Base-by-base conservation (phyloP, 169 alveolate species). In the Eimeria sp. region DNA sequence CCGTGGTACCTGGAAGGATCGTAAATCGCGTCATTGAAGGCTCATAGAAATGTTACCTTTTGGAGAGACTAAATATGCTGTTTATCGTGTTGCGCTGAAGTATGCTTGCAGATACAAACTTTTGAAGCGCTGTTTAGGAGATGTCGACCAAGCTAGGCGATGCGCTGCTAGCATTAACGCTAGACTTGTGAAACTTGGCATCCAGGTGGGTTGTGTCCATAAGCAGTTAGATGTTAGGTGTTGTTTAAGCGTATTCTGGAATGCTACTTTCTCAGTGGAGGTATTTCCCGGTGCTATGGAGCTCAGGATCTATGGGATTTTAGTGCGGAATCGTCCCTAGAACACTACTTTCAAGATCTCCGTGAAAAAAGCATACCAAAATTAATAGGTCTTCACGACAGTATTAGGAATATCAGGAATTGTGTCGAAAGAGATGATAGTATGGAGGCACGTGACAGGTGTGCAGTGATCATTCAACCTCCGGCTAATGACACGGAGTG, bases 131-230 rank as follows among this genome's bases (percentile, higher is more conserved):
- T 63, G 63, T 34, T 72, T 86, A 43, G 63, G 82, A 43, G 61
- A 47, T 13, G 45, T 63, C 57, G 93, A 86, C 47, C 75, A 86
- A 61, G 93, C 93, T 30, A 86, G 72, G 67, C 93, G 93, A 3
- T 86, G 34, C 67, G 93, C 63, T 43, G 82, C 82, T 47, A 86
- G 93, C 45, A 86, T 86, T 27, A 86, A 86, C 82, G 61, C 51
- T 7, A 86, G 54, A 51, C 93, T 86, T 25, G 82, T 63, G 80
- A 80, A 86, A 18, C 65, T 86, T 86, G 93, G 93, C 49, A 58
- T 86, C n/a, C 82, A 86, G 93, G 93, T 86, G 65, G 25, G 93
- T n/a, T 18, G 45, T 63, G 51, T 16, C 82, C 20, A 40, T 10
- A n/a, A 34, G 25, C 45, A 9, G 16, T 18, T 34, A n/a, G 51